Base-by-base conservation (phyloP, 2,329 filamentous ascomycete species). In the Epichloe gansuensis region DNA sequence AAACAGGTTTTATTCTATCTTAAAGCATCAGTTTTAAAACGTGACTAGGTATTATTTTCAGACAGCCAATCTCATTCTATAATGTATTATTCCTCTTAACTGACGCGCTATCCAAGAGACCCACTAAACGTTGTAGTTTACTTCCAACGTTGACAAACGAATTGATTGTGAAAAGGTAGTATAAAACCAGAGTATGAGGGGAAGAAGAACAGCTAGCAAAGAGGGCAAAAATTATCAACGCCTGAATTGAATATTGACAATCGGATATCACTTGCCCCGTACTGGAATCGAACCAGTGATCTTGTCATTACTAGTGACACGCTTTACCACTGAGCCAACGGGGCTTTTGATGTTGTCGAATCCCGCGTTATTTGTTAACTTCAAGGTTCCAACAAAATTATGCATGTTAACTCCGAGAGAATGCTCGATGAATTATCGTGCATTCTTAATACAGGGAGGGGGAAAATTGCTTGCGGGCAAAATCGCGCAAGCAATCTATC, bases 291-390 rank as follows among this genome's bases (percentile, higher is more conserved):
- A 62, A 61, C 60, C 57, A 57, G 56, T 59, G 60, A 61, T 60
- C 60, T 62, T 59, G 55, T 62, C 60, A 62, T 62, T 62, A 62
- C 60, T 62, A 62, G 60, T 62, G 60, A 62, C 55, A 59, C 60
- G 60, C 60, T 61, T 57, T 62, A 62, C 60, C 60, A 61, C 60
- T 62, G 56, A 61, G 60, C 60, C 59, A 62, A 61, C 56, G 56
- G 56, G 60, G 60, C 60, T 57, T 52, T 11, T 31, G 35, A 44
- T 42, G 8, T 27, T 36, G 38, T 12, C 47, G 40, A 6, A 5
- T 12, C 4, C 1, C 2, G 8, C 3, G 5, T 15, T 15, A 27
- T 49, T 55, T 35, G 23, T 47, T 0, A 8, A 3, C 27, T 48
- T 52, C 1, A 40, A 27, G 7, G 23, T 35, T 3, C 17, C 31